These are phyloP conservation scores for Blastomyces silverae DNA, from an alignment of 2,329 filamentous ascomycete genomes.

Conservation along the genomic window DNA sequence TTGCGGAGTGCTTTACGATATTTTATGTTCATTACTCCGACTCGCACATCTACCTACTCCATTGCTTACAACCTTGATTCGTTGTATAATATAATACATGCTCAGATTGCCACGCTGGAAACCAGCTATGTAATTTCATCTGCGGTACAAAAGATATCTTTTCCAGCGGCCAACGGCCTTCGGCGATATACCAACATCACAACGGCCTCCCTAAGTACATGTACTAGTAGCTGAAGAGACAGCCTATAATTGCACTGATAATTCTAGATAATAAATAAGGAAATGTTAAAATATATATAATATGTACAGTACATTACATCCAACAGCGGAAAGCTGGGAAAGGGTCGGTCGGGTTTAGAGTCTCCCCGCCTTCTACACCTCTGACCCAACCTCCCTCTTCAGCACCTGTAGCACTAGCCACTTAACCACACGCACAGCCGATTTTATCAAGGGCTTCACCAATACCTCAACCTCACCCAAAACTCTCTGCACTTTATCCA, in stretches of 20 bases:
- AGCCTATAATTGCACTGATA: neutral
- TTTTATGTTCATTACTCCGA: neutral
- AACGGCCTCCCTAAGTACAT: neutral
- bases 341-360: no score
- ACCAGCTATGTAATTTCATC: neutral
- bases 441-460: slow-evolving; percentile 15
- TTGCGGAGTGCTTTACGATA: neutral
- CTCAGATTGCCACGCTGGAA: neutral
- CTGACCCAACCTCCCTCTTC: slow-evolving; percentile 7
- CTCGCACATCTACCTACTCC: neutral
- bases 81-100: neutral
- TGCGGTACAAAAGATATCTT: neutral
- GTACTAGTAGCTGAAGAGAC: neutral
- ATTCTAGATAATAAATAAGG: neutral
- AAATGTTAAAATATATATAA: neutral
- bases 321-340: neutral
- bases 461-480: slow-evolving; percentile 1
- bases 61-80: neutral
- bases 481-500: neutral
- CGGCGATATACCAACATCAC: neutral
- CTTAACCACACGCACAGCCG: slow-evolving; percentile 21
- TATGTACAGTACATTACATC: neutral
- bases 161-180: neutral
- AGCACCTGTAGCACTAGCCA: slow-evolving; percentile 1
- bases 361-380: neutral